phyloP scores from a whole-genome alignment of 345 rosid species.

The Eucalyptus urophylla region DNA sequence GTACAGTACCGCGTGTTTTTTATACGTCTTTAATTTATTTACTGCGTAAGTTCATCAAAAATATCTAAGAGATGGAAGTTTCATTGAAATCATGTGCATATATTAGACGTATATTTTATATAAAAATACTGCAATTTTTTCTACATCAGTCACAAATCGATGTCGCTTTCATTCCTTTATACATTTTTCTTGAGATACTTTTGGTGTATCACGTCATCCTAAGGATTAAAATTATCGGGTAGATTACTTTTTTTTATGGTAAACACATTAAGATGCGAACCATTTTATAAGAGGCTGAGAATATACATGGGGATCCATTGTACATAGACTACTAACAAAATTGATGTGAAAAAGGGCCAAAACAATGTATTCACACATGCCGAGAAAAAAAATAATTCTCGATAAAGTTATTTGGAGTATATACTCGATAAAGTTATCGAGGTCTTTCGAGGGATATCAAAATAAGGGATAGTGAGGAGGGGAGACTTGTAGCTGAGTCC shows the following conservation, averaged over 20 bases:
- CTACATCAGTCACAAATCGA: not conserved
- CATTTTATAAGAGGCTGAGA: too few relatives aligned
- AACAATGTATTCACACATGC: too few relatives aligned
- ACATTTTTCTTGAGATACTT: not conserved
- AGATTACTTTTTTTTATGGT: not conserved
- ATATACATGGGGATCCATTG: too few relatives aligned
- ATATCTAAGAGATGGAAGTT: not conserved
- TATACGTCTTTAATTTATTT: not conserved
- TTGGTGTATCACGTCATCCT: not conserved
- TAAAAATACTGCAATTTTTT: not conserved
- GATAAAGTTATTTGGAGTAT: too few relatives aligned
- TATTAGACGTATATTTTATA: not conserved
- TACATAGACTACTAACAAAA: too few relatives aligned
- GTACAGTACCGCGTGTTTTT: not conserved
- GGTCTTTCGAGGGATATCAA: not conserved
- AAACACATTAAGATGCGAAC: not conserved
- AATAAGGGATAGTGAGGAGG: not conserved
- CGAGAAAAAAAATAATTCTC: too few relatives aligned
- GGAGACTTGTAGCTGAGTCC: not conserved
- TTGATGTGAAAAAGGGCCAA: too few relatives aligned
- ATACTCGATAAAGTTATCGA: not conserved
- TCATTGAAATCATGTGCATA: not conserved
- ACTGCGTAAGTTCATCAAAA: not conserved
- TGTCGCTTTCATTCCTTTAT: not conserved
- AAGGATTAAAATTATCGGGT: not conserved